A percentile compares a stretch with the other conserved stretches of the same genome.
Conservation (phyloP, 2,329 filamentous ascomycete species). For the Calcarisporium arbuscula region DNA sequence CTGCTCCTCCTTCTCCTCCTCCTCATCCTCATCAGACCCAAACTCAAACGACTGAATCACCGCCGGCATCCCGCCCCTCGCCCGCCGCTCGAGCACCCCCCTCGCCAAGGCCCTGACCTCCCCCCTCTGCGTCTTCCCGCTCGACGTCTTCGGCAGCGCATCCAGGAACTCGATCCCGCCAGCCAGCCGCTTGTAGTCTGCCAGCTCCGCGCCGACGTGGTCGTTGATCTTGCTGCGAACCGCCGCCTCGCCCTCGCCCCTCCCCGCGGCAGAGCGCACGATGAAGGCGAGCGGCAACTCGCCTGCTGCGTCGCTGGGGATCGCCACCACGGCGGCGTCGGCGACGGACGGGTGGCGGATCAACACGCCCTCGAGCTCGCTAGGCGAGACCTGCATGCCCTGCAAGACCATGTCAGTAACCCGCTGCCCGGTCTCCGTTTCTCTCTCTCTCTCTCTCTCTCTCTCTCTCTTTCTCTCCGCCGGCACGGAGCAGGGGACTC, state of each 20-base stretch:
- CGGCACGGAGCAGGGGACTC: too few species aligned
- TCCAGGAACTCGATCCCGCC: conserved; percentile 45
- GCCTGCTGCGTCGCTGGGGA: conserved; percentile 46
- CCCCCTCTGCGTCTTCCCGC: conserved; percentile 50
- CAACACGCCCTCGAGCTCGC: conserved; percentile 63
- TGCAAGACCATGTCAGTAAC: conserved; percentile 8
- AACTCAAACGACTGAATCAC: conserved; percentile 9
- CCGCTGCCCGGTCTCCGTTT: too few species aligned
- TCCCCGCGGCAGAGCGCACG: conserved; percentile 35
- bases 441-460: too few species aligned
- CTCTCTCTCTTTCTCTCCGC: too few species aligned
- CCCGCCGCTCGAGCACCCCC: conserved; percentile 11
- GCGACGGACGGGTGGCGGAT: conserved; percentile 58
- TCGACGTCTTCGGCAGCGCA: conserved; percentile 53
- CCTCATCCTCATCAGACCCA: conserved; percentile 9
- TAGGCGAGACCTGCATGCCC: conserved; percentile 70
- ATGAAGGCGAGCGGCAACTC: conserved; percentile 53
- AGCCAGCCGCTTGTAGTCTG: conserved; percentile 44
- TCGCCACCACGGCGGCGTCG: conserved; percentile 62
- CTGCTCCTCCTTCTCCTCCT: background rate
- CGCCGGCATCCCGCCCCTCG: background rate
- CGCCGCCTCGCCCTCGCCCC: conserved; percentile 47
- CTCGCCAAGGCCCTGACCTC: conserved; percentile 35
- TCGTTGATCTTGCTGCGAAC: conserved; percentile 34
- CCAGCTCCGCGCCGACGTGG: conserved; percentile 34